Evolutionary conservation across 208 protist genomes (phyloP), one percentile per base, ranked within the genome.

Genomic region (Trypanosoma cruzi): DNA sequence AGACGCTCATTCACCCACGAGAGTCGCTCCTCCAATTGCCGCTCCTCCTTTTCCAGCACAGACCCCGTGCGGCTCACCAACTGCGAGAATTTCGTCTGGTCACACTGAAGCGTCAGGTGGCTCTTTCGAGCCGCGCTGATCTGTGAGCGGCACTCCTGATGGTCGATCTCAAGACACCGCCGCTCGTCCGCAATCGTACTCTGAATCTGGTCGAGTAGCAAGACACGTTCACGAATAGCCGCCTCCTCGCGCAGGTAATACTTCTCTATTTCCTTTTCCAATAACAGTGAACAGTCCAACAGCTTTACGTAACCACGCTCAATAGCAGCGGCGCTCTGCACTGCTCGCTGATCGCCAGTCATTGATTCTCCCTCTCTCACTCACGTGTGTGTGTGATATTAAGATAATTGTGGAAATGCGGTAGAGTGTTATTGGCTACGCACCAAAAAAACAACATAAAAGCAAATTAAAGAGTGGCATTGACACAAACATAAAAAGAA

Each of bases 61-160:
- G 80, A 71, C 8, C 79, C 66, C 13, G 80, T 70, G 8, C 69
- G 62, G 32, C 74, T 61, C 20, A 88, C 32, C 4, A 77, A 64
- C 37, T 86, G 75, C 31, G 65, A 32, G 4, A 87, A 75, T 48
- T 83, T 82, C 24, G 74, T 73, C 49, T 90, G 63, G 42, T 95
- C 82, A 1, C 72, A 71, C 18, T 82, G 76, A 7, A 93, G 64
- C 28, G 70, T 67, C 14, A 77, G 60, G 0, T 77, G 66, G 40
- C 79, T 80, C 46, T 78, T 85, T 3, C 90, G 82, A 0, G 81
- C 68, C 10, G 76, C 71, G 40, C 87, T 92, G 50, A 96, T 96
- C 75, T 90, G 85, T 29, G 72, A 74, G 14, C 91, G 77, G 65
- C 91, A 96, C 68, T 96, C 84, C 60, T 96, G 84, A 49, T 96